Evolutionary conservation across 345 rosid genomes (phyloP).

Genomic region (Odontarrhena argentea): DNA sequence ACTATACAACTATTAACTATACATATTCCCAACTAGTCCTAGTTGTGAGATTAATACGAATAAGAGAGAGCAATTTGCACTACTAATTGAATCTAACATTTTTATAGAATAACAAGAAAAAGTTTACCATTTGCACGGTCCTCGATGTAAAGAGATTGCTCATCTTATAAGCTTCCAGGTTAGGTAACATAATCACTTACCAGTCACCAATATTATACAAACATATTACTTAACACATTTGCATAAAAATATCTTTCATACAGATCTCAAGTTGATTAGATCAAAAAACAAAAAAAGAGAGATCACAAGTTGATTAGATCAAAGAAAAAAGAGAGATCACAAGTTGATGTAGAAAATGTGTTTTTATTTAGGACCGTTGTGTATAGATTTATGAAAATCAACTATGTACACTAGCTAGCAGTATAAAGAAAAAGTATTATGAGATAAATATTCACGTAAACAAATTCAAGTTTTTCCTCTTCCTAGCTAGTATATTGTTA

Average conservation of each 20-base stretch:
- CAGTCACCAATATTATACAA: conserved; percentile 23
- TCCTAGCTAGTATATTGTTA: background rate
- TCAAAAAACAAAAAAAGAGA: background rate
- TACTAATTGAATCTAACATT: conserved; percentile 23
- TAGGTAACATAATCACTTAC: conserved; percentile 33
- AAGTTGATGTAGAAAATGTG: conserved; percentile 27
- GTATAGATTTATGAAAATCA: too few species aligned
- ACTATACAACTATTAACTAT: conserved; percentile 32
- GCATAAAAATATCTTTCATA: background rate
- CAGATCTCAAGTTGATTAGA: background rate
- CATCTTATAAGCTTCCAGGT: conserved; percentile 20
- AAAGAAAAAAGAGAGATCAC: background rate
- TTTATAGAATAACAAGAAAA: conserved; percentile 6
- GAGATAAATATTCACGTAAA: background rate
- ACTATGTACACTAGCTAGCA: background rate
- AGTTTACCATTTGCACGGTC: conserved; percentile 26
- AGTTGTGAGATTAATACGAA: conserved; percentile 36
- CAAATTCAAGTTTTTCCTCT: background rate
- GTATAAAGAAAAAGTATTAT: background rate
- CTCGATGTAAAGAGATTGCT: conserved; percentile 34
- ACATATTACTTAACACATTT: conserved; percentile 15
- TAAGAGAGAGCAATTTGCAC: conserved; percentile 34
- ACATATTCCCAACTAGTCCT: conserved; percentile 35
- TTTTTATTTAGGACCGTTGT: background rate
- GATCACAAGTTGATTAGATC: background rate